Percentiles rank a stretch among this genome's conserved stretches.
phyloP scores from a whole-genome alignment of 148 eudicot species.

The Tetragonia tetragonoides region DNA sequence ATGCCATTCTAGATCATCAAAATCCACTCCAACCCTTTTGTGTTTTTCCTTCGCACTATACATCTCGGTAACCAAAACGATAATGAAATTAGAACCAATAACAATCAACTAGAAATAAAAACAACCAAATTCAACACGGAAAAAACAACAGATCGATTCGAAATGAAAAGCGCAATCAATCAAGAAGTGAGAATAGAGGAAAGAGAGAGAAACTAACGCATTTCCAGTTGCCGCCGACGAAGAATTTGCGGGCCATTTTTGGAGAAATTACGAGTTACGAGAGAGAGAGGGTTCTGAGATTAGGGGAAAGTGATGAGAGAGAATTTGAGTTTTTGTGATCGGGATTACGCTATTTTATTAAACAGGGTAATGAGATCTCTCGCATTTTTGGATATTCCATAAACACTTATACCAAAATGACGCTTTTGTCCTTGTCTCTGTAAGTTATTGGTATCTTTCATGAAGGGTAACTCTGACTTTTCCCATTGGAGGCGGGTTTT shows the following conservation, averaged over 20 bases:
- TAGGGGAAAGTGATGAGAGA: background rate
- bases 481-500: background rate
- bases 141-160: slow-evolving; percentile 7
- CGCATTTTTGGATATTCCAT: slow-evolving; percentile 16
- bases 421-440: slow-evolving; percentile 4
- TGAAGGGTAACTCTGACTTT: slow-evolving; percentile 7
- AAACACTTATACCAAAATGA: background rate
- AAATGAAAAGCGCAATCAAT: background rate
- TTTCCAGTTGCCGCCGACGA: slow-evolving; percentile 93
- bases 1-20: background rate
- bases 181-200: background rate
- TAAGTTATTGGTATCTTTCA: background rate
- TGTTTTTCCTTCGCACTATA: background rate
- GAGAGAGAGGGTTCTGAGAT: background rate
- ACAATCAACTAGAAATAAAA: background rate
- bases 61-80: background rate
- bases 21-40: background rate
- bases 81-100: background rate
- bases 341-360: background rate
- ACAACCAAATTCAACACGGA: background rate
- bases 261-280: background rate
- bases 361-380: background rate
- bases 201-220: slow-evolving; percentile 42
- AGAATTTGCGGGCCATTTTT: slow-evolving; percentile 60
- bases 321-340: slow-evolving; percentile 4